These are phyloP conservation scores for Coniferiporia sulphurascens DNA, from an alignment of 1,284 basidiomycete genomes.

Conservation along the genomic window DNA sequence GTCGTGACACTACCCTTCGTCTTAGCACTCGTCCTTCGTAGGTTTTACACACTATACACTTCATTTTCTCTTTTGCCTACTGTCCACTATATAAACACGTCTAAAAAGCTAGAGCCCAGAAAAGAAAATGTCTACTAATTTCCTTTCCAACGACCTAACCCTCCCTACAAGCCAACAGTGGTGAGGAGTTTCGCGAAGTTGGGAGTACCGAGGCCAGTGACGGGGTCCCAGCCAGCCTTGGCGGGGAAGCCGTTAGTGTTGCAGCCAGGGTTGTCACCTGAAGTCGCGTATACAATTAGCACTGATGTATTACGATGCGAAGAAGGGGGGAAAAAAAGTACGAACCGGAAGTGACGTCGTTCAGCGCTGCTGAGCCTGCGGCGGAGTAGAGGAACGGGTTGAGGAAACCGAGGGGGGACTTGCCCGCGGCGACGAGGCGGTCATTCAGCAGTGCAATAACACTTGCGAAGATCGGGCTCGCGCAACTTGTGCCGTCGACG, in stretches of 20 bases:
- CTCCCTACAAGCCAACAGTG: conserved; percentile 24
- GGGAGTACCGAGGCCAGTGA: conserved; percentile 34
- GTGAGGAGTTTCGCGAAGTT: conserved; percentile 30
- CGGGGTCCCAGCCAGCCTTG: conserved; percentile 32
- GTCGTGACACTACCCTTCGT: no score
- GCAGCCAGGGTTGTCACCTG: conserved; percentile 23
- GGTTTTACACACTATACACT: no score
- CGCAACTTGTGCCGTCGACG: conserved; percentile 36
- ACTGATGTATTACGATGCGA: background rate
- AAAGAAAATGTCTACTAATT: background rate
- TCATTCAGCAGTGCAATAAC: conserved; percentile 41
- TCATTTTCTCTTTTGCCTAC: no score
- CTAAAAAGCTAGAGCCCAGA: background rate
- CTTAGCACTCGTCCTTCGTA: no score
- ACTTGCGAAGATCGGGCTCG: conserved; percentile 35
- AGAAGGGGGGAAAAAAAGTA: background rate
- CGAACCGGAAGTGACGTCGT: conserved; percentile 29
- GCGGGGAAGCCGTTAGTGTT: conserved; percentile 34
- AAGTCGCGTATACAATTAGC: background rate
- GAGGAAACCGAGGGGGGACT: conserved; percentile 36
- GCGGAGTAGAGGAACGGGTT: conserved; percentile 38
- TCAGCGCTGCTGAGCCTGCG: conserved; percentile 25
- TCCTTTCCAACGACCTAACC: background rate
- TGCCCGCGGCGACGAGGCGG: conserved; percentile 30
- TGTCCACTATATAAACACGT: no score